These are phyloP conservation scores for Penicillium sp. DNA, from an alignment of 2,329 filamentous ascomycete species.

Conservation along the genomic window DNA sequence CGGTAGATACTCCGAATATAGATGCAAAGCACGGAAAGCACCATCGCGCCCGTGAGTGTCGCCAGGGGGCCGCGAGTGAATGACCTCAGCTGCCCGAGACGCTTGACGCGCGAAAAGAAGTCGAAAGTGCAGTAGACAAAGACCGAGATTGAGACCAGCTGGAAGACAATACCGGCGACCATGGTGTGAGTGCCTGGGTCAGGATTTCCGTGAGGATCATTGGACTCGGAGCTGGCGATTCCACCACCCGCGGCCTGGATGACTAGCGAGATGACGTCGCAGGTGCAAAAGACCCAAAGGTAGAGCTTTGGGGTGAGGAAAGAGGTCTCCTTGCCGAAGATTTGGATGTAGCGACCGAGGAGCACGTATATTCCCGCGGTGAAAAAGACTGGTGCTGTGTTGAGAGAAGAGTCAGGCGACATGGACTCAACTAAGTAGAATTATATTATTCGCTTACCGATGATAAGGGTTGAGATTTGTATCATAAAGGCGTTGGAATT, in stretches of 20 bases:
- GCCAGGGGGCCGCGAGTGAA: conserved; percentile 26
- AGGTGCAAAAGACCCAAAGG: conserved; percentile 54
- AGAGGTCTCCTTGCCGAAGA: conserved; percentile 48
- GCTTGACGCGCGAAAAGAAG: conserved; percentile 47
- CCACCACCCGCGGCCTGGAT: conserved; percentile 60
- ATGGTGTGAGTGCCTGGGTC: conserved; percentile 51
- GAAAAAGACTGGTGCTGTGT: conserved; percentile 52
- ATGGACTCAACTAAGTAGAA: no score
- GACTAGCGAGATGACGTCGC: conserved; percentile 56
- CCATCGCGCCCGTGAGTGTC: conserved; percentile 41
- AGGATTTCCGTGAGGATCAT: conserved; percentile 48
- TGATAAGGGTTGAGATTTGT: conserved; percentile 50
- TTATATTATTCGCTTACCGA: conserved; percentile 24
- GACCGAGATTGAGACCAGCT: conserved; percentile 56
- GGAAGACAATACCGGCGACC: conserved; percentile 59
- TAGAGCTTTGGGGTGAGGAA: conserved; percentile 47
- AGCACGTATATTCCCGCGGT: conserved; percentile 55
- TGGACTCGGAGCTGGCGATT: conserved; percentile 48
- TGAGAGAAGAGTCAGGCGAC: neutral
- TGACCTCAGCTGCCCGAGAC: conserved; percentile 24
- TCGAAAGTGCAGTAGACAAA: conserved; percentile 53
- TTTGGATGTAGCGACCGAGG: conserved; percentile 50
- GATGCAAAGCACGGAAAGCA: conserved; percentile 47
- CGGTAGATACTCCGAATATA: conserved; percentile 54
- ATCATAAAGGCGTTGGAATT: conserved; percentile 53